phyloP scores from a whole-genome alignment of 1,284 basidiomycete genomes.

The Amylostereum chailletii region DNA sequence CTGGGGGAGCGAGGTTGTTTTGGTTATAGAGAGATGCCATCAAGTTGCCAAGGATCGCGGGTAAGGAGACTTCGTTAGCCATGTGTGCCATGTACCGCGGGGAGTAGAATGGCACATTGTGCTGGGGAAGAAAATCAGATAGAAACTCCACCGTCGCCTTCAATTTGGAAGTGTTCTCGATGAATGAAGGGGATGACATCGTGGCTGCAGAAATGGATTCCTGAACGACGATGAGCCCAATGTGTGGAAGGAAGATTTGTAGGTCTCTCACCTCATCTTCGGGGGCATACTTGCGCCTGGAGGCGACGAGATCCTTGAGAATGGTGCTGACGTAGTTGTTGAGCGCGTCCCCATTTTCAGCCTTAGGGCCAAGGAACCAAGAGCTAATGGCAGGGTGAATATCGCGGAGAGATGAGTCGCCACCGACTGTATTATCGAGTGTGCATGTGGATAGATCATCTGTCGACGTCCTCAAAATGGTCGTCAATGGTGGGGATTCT shows the following conservation, averaged over 20 bases:
- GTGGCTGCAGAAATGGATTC: constrained; percentile 12
- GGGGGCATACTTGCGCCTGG: constrained; percentile 12
- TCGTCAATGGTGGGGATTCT: too few relatives aligned
- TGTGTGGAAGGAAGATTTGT: too few relatives aligned
- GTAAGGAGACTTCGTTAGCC: constrained; percentile 28
- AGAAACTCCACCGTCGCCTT: constrained; percentile 9
- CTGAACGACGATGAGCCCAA: constrained; percentile 11
- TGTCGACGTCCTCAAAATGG: too few relatives aligned
- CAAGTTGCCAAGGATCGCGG: constrained; percentile 30
- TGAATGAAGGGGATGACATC: constrained; percentile 13
- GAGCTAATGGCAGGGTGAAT: constrained; percentile 20
- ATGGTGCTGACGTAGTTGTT: constrained; percentile 11
- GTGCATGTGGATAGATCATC: too few relatives aligned
- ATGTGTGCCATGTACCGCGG: constrained; percentile 36
- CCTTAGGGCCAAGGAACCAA: constrained; percentile 21
- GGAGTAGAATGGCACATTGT: constrained; percentile 30
- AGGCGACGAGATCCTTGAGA: constrained; percentile 8
- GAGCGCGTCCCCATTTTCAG: constrained; percentile 18
- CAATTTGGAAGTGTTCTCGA: constrained; percentile 10
- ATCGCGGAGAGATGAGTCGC: too few relatives aligned
- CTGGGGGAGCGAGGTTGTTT: constrained; percentile 36
- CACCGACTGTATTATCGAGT: too few relatives aligned
- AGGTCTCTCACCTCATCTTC: constrained; percentile 4
- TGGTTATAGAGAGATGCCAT: constrained; percentile 30
- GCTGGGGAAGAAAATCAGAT: constrained; percentile 15